These are phyloP conservation scores for Delitschia confertaspora DNA, from an alignment of 495 filamentous ascomycete species.

Conservation along the genomic window DNA sequence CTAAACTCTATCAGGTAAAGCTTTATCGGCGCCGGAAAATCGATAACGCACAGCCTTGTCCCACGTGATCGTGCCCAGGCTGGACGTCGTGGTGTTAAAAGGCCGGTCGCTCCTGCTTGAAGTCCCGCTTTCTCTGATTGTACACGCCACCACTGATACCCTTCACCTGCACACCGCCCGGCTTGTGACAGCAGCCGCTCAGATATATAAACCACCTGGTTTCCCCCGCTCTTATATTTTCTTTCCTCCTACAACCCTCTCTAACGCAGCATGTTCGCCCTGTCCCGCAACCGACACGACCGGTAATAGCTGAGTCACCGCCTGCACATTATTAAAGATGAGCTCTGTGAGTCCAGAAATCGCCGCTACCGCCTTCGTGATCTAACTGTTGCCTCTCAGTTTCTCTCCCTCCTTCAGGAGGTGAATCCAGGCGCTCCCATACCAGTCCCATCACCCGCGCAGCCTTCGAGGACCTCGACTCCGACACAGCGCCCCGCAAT, in stretches of 20 bases:
- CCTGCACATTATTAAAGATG: slow-evolving; percentile 13
- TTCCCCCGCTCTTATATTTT: background rate
- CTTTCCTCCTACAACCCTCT: slow-evolving; percentile 1
- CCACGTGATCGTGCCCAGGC: too few relatives aligned
- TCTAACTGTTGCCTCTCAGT: slow-evolving; percentile 4
- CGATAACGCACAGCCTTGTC: too few relatives aligned
- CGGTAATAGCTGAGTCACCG: slow-evolving; percentile 25
- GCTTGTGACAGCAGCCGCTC: slow-evolving; percentile 2
- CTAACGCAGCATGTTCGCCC: slow-evolving; percentile 15
- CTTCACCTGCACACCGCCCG: background rate
- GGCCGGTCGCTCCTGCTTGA: too few relatives aligned
- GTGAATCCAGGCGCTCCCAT: too few relatives aligned
- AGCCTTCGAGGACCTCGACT: slow-evolving; percentile 1
- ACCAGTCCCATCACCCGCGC: background rate
- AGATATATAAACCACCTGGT: slow-evolving; percentile 5
- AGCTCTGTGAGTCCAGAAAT: slow-evolving; percentile 19
- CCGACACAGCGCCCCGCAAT: slow-evolving; percentile 2
- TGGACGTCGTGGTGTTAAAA: too few relatives aligned
- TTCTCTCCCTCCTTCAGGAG: background rate
- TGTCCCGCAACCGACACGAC: slow-evolving; percentile 13
- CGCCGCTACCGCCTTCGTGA: slow-evolving; percentile 4
- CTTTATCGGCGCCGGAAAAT: slow-evolving; percentile 1
- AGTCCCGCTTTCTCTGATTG: too few relatives aligned
- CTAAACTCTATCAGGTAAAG: slow-evolving; percentile 32
- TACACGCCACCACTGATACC: background rate